Percentiles rank a stretch among this genome's conserved stretches.
These are phyloP conservation scores for Acanthamoeba healyi DNA, from an alignment of 208 protist species.

Conservation along the genomic window DNA sequence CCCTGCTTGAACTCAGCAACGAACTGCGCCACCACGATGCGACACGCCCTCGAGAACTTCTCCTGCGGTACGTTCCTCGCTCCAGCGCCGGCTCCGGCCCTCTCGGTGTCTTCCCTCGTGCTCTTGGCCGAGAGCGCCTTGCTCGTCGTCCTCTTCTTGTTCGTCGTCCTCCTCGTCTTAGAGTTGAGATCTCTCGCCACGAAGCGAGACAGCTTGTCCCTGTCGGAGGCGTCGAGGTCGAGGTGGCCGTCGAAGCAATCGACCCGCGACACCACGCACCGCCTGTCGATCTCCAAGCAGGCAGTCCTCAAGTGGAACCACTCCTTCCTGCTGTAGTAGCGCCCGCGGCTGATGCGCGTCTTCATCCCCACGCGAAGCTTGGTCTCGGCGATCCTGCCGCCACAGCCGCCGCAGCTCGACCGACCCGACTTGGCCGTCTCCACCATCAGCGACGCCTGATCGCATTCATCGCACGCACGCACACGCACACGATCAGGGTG, in stretches of 20 bases:
- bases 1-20: neutral
- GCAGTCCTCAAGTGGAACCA: slow-evolving; percentile 62
- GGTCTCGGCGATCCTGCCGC: neutral
- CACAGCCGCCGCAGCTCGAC: neutral
- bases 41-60: slow-evolving; percentile 10
- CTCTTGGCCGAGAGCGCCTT: no score
- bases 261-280: neutral
- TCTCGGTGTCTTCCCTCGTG: neutral
- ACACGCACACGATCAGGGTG: no score
- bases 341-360: neutral
- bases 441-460: slow-evolving; percentile 10
- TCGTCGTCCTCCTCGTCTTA: no score
- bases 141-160: no score
- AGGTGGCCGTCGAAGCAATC: neutral
- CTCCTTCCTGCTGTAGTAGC: slow-evolving; percentile 5
- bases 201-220: neutral
- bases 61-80: no score
- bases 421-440: neutral
- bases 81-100: neutral
- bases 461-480: neutral
- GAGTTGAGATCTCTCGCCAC: slow-evolving; percentile 5
- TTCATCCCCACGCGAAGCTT: neutral
- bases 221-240: neutral
- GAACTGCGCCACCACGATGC: slow-evolving; percentile 44
- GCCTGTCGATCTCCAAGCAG: neutral